Percentiles rank a stretch among this genome's conserved stretches.
phyloP scores from a whole-genome alignment of 805 yeast species.

The Henningerozyma blattae region DNA sequence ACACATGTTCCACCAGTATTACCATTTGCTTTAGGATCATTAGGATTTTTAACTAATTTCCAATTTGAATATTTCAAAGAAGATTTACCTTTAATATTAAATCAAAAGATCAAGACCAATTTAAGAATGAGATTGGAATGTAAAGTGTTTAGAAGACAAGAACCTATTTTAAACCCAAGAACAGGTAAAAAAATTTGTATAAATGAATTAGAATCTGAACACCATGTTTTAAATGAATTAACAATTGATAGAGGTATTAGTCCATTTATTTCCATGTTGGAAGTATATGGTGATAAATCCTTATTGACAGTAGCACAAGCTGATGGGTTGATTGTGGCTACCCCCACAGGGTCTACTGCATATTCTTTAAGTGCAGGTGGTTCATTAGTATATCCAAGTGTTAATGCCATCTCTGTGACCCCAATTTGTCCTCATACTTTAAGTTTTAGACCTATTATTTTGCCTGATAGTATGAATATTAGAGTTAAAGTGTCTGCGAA shows the following conservation, averaged over 20 bases:
- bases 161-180: conserved; percentile 26
- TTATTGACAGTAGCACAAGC: conserved; percentile 85
- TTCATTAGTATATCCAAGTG: conserved; percentile 86
- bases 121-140: conserved; percentile 84
- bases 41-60: conserved; percentile 87
- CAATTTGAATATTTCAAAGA: conserved; percentile 60
- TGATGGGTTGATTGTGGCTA: conserved; percentile 83
- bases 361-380: conserved; percentile 95
- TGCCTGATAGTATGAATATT: conserved; percentile 87
- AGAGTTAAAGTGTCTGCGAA: conserved; percentile 71
- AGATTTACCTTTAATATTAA: conserved; percentile 44
- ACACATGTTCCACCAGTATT: conserved; percentile 83
- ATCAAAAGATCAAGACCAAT: conserved; percentile 63
- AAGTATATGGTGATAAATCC: conserved; percentile 78
- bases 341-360: conserved; percentile 96
- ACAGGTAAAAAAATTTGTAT: conserved; percentile 31
- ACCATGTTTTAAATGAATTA: conserved; percentile 79
- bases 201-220: conserved; percentile 32
- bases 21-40: conserved; percentile 78
- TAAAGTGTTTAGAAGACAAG: conserved; percentile 40
- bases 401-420: conserved; percentile 82
- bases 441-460: conserved; percentile 80
- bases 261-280: conserved; percentile 83
- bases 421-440: conserved; percentile 96
- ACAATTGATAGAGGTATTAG: conserved; percentile 92